Conservation (phyloP, 306 rosid species). For the Trichosanthes truncata region DNA sequence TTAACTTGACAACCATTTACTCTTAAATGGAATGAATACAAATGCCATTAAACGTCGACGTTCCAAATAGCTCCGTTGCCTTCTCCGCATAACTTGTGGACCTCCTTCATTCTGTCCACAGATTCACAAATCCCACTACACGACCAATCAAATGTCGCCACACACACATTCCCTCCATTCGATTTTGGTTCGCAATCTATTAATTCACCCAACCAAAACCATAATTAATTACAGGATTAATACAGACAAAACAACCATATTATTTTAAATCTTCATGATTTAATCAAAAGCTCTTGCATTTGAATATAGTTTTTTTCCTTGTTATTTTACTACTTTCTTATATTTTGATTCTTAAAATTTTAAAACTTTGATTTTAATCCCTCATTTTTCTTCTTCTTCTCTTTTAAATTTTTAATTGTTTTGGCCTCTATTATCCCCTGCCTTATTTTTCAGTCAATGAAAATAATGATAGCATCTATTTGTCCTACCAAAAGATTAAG, state of each 20-base stretch:
- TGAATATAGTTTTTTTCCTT: too few species aligned
- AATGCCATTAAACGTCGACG: constrained; percentile 30
- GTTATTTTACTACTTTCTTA: too few species aligned
- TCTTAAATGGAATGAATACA: neutral
- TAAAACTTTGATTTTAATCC: too few species aligned
- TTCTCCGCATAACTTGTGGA: constrained; percentile 66
- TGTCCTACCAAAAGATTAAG: too few species aligned
- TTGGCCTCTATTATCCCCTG: too few species aligned
- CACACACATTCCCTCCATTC: constrained; percentile 55
- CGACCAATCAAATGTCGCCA: constrained; percentile 87
- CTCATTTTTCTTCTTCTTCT: too few species aligned
- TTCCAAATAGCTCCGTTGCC: constrained; percentile 59
- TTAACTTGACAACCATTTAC: neutral
- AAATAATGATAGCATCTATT: too few species aligned
- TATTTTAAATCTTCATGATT: too few species aligned
- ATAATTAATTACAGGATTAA: neutral
- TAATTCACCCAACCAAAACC: neutral
- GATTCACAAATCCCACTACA: constrained; percentile 87
- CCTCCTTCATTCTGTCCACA: constrained; percentile 58
- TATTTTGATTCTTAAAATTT: too few species aligned
- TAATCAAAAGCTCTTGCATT: neutral
- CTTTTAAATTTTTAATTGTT: too few species aligned
- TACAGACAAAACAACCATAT: too few species aligned
- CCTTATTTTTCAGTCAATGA: too few species aligned
- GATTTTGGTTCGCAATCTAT: constrained; percentile 75